Conservation (phyloP, 371 early-diverging fungal species). For the Mortierella sp. region DNA sequence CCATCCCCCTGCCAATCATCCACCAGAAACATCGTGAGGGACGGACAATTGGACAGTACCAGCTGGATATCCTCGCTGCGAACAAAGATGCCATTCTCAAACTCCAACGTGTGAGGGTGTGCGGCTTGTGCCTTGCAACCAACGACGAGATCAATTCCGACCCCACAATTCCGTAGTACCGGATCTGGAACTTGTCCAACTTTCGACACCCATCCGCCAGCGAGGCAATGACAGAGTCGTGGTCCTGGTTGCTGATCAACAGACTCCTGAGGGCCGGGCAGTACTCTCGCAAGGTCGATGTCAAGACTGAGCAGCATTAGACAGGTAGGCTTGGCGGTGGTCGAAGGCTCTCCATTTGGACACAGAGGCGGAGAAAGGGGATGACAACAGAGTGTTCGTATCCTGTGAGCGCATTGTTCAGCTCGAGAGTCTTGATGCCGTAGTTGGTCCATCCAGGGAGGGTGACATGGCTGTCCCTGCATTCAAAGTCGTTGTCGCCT, state of each 20-base stretch:
- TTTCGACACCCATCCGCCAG: not conserved
- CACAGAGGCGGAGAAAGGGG: not conserved
- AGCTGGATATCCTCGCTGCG: not conserved
- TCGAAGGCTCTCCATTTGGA: not conserved
- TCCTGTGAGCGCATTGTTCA: not conserved
- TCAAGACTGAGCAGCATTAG: not conserved
- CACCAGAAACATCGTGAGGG: not conserved
- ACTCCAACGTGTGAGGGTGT: not conserved
- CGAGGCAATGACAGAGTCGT: not conserved
- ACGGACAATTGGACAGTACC: not conserved
- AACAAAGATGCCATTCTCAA: not conserved
- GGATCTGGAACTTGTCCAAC: not conserved
- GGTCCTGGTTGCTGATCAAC: conserved; percentile 2
- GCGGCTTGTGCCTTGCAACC: conserved; percentile 1
- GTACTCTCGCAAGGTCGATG: not conserved
- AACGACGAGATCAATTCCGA: not conserved
- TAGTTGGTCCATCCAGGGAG: not conserved
- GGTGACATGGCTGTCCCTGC: not conserved
- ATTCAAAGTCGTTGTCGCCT: not conserved
- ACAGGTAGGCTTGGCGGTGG: not conserved
- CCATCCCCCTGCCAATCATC: conserved; percentile 3
- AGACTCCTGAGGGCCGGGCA: not conserved
- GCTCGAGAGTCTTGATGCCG: not conserved
- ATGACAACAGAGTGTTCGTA: not conserved
- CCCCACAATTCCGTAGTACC: conserved; percentile 1